Evolutionary conservation across 2,329 filamentous ascomycete species (phyloP), one percentile per base, ranked within the genome.

Genomic region (Verticillium tricorpus): DNA sequence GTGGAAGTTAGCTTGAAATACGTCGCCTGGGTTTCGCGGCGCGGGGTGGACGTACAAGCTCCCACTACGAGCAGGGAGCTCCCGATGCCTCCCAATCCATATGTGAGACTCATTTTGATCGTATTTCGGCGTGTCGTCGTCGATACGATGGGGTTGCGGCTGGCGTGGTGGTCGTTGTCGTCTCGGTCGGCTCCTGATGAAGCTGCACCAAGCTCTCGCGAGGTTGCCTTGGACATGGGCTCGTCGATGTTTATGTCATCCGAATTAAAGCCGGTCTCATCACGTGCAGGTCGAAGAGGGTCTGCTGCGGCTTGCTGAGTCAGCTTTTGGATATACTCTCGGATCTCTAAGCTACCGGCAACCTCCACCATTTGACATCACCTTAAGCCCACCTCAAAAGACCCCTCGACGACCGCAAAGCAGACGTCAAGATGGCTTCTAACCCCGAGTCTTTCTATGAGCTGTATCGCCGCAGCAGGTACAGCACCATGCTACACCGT

Each of bases 391-490:
- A 32, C 54, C 54, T 32, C 57, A 1, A 25, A 57, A 57, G 59
- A 58, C n/a, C 60, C 57, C 60, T 60, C 37, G 34, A 39, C 25
- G 25, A 39, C 15, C 56, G 12, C 56, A 28, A 45, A 37, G n/a
- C 40, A 64, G 58, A 60, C 60, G 60, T 61, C 67, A 75, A 66
- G 66, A 84, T 84, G 78, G 79, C 84, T 62, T 76, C 79, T 57
- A 78, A 75, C 64, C 77, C 76, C 65, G 83, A 86, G 74, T 84
- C 84, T 37, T 89, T 85, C 82, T 99, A 98, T 78, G 95, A 99
- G 86, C 89, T 99, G 73, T 99, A 99, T 78, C 92, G 95, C 71
- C 90, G 93, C 81, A 97, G 93, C 87, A 98, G 94, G 95, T 98
- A 92, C 77, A 77, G 67, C 63, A 62, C 64, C 65, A 61, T 66